A percentile compares a stretch with the other conserved stretches of the same genome.
Evolutionary conservation across 164 flowering plant species (phyloP).

Genomic region (Nymphaea thermarum): DNA sequence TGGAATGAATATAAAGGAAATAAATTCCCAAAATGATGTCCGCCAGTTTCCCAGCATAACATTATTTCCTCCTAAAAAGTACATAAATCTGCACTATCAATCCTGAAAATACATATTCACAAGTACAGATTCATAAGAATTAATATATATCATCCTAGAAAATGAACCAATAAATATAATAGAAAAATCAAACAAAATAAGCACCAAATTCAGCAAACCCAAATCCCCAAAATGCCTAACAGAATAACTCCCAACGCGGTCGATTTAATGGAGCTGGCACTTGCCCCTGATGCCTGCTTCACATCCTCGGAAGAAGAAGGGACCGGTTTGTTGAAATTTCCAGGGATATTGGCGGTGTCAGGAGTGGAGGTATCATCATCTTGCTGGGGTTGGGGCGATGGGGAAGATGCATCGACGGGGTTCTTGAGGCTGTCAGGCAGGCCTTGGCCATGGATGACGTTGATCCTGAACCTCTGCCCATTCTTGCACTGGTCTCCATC

Average conservation of each 20-base stretch:
- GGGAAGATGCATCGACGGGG: slow-evolving; percentile 9
- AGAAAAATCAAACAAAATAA: neutral
- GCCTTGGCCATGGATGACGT: slow-evolving; percentile 74
- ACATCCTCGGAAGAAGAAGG: neutral
- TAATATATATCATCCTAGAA: no score
- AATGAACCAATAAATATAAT: neutral
- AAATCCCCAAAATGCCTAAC: neutral
- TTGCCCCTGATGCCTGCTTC: neutral
- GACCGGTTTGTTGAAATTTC: slow-evolving; percentile 50
- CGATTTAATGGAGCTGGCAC: neutral
- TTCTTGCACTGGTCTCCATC: slow-evolving; percentile 82
- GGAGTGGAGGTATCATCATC: slow-evolving; percentile 49
- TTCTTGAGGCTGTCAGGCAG: slow-evolving; percentile 39
- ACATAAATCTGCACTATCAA: no score
- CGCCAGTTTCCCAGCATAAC: no score
- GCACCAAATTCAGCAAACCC: neutral
- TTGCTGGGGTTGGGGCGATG: slow-evolving; percentile 21
- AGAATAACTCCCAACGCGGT: neutral
- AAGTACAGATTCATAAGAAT: no score
- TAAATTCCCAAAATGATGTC: no score
- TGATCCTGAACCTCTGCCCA: slow-evolving; percentile 67
- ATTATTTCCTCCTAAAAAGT: no score
- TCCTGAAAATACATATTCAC: no score
- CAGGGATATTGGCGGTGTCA: slow-evolving; percentile 39
- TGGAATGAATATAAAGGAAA: no score